Evolutionary conservation across 345 rosid species (phyloP).

Genomic region (Corchorus olitorius): DNA sequence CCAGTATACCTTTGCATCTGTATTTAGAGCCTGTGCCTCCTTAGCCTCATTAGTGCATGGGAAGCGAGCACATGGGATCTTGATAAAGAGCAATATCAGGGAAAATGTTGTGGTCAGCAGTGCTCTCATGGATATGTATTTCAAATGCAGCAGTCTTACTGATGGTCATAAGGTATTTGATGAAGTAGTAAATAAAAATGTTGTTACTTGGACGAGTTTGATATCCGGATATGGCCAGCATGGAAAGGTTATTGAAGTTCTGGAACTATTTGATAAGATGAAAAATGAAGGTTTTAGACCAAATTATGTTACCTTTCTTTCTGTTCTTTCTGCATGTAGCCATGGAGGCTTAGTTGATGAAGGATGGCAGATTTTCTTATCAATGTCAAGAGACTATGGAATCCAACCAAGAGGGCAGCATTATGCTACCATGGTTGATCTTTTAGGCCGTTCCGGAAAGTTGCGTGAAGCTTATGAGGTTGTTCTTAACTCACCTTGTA

Average conservation of each 20-base stretch:
- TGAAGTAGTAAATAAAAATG: conserved; percentile 45
- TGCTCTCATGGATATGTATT: conserved; percentile 73
- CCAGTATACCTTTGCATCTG: conserved; percentile 56
- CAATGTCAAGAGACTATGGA: conserved; percentile 42
- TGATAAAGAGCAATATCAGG: conserved; percentile 47
- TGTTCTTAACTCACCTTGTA: conserved; percentile 61
- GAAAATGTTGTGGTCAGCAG: conserved; percentile 61
- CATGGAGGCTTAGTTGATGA: conserved; percentile 66
- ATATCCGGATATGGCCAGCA: conserved; percentile 70
- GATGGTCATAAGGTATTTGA: conserved; percentile 53
- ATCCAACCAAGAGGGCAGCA: conserved; percentile 66
- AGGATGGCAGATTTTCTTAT: conserved; percentile 51
- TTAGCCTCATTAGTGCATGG: conserved; percentile 55
- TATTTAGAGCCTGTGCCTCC: conserved; percentile 71
- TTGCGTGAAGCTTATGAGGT: conserved; percentile 62
- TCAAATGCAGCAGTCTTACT: conserved; percentile 58
- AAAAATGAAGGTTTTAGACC: conserved; percentile 48
- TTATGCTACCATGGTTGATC: conserved; percentile 72
- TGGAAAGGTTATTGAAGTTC: conserved; percentile 54
- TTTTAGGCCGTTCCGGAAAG: conserved; percentile 68
- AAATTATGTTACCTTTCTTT: conserved; percentile 63
- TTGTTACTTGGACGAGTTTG: conserved; percentile 68
- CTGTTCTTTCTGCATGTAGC: conserved; percentile 81
- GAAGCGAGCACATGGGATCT: conserved; percentile 68
- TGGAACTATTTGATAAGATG: conserved; percentile 56